Base-by-base conservation (phyloP, 129 eudicot species). In the Dittrichia graveolens region DNA sequence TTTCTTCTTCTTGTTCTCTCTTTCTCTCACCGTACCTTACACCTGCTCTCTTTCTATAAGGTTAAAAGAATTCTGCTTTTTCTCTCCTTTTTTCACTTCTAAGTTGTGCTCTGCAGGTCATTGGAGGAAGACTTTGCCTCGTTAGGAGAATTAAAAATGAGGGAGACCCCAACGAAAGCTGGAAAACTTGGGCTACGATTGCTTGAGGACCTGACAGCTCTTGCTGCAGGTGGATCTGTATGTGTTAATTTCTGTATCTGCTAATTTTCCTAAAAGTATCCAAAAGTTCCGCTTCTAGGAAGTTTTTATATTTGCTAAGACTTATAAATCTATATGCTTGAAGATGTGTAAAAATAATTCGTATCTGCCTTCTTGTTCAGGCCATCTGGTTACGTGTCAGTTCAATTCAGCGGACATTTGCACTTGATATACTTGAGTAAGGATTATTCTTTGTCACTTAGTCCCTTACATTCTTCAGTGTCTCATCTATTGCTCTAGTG, bases 221-320 rank as follows among this genome's bases (percentile, higher is more conserved):
- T 94, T 82, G 99, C 99, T 80, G 99, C 99, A 90, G 99, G 99
- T 94, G 99, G 99, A 94, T 94, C 99, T 88, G 99, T 90, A 94
- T 90, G 99, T 94, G 91, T 83, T 75, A 71, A 75, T 78, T 81
- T 71, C 77, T 73, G 78, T 60, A 68, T 80, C 79, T 61, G 54
- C 57, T 62, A n/a, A 24, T 0, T 75, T 13, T 70, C 43, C 68
- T 34, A 61, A 2, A 39, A 64, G 60, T 47, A 43, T 46, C 61
- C 14, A 61, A 13, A 45, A 5, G 69, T 49, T 50, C 44, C 66
- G 47, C 19, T 42, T 9, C 42, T 65, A 5, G 58, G 77, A 73
- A 49, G 52, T 31, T 7, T 56, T 18, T 57, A 61, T 14, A 47
- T 73, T 15, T 41, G 56, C 56, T 50, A 48, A 71, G 42, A 41